Conservation (phyloP, 495 filamentous ascomycete species). For the Penicillium parvum region DNA sequence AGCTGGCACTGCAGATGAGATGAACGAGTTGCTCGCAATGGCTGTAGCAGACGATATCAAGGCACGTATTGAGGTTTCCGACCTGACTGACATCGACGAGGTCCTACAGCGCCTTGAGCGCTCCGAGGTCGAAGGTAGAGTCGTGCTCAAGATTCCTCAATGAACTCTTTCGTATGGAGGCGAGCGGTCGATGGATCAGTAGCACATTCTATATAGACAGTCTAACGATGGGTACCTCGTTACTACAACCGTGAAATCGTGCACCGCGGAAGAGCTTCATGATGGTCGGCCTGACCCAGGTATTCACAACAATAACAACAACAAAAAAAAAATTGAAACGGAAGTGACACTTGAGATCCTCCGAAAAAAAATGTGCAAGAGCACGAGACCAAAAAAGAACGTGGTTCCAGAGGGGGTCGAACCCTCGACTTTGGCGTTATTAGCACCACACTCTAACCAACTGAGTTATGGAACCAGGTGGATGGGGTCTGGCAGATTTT, state of each 20-base stretch:
- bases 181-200: too few species aligned
- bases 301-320: too few species aligned
- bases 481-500: neutral
- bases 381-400: neutral
- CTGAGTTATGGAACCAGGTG: conserved; percentile 20
- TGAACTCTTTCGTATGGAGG: too few species aligned
- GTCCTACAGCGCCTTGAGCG: conserved; percentile 36
- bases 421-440: conserved; percentile 23
- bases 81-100: conserved; percentile 37
- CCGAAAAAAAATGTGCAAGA: neutral
- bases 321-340: neutral
- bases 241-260: too few species aligned
- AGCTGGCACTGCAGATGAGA: conserved; percentile 36
- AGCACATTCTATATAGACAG: too few species aligned
- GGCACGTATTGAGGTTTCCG: conserved; percentile 38
- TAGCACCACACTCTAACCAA: conserved; percentile 24
- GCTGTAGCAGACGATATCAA: conserved; percentile 36
- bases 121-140: conserved; percentile 40
- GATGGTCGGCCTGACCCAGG: too few species aligned
- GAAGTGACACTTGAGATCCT: neutral
- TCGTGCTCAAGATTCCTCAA: conserved; percentile 38
- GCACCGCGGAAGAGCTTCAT: too few species aligned
- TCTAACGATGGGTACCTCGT: too few species aligned
- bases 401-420: conserved; percentile 13
- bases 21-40: conserved; percentile 39